Evolutionary conservation across 73 alveolate genomes (phyloP), one percentile per base, ranked within the genome.

Genomic region (Breviolum minutum): DNA sequence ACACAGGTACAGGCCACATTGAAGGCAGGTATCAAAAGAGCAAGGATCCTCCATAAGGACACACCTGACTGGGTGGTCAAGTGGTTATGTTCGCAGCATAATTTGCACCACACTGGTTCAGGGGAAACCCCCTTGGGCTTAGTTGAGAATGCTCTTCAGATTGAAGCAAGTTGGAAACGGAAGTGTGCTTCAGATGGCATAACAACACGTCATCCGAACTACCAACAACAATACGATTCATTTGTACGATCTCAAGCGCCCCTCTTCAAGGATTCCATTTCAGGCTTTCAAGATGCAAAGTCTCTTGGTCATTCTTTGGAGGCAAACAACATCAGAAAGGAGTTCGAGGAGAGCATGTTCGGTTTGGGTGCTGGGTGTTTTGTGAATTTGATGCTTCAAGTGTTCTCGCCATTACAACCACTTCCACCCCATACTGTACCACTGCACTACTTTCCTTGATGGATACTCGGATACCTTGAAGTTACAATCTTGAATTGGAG

Each of bases 221-320:
- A 86, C 27, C 95, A 86, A 26, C 6, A n/a, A 60, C 5, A 4
- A 20, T 86, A 86, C 64, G 95, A 86, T 29, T n/a, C 40, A 24
- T 86, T 61, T 66, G 95, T 86, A 27, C 5, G 81, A 14, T 1
- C 64, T 5, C 32, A 63, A 8, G 26, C 27, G 16, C 12, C 30
- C 6, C 30, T 71, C 32, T 63, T 61, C 81, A 17, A 12, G 7
- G 95, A 86, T 10, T 22, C 60, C 29, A 29, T 86, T 32, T 4
- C 54, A 63, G 80, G 30, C 30, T 86, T 86, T 66, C 68, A 22
- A 62, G 95, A 86, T 19, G 95, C 95, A 5, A 86, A 86, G 29
- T 63, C 81, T 64, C 29, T 86, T 12, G 95, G 82, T 11, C 95
- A 86, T 17, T 2, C 30, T 16, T 30, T 86, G 29, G 80, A 86